Base-by-base conservation (phyloP, 2,329 filamentous ascomycete genomes). In the Scedosporium apiospermum region DNA sequence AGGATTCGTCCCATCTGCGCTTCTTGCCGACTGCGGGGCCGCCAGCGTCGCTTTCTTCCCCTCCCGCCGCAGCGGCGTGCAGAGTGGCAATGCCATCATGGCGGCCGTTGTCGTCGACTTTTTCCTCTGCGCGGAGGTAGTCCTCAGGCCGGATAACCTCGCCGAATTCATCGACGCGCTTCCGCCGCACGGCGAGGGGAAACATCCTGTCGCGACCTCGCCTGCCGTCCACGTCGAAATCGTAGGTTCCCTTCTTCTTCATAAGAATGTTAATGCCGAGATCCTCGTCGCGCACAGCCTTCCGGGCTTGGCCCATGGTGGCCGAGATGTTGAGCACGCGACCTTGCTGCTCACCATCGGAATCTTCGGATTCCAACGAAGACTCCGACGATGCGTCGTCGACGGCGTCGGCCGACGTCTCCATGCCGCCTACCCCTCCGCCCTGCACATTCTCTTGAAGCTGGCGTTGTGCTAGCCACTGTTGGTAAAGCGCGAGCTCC, bases 131-230 rank as follows among this genome's bases (percentile, higher is more conserved):
- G 63, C 93, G 85, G 1, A 97, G 82, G 71, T 93, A 99, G 66
- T 99, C 95, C 72, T 98, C 95, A 0, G 93, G 90, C 62, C 92
- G 86, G 68, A 99, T 97, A 16, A 96, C 77, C 66, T 99, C 95
- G 64, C 95, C 95, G 74, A 95, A 99, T 66, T 97, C 93, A 71
- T 98, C 95, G 34, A 83, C 85, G 60, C 91, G 87, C 71, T 87
- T 89, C 69, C 90, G 82, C 60, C 91, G 87, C 26, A 93, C 85
- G 1, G 93, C 85, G 61, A 96, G 88, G 0, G 95, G 95, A 71
- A 97, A 98, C 77, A 96, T 89, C 65, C 92, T 88, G 71, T 99
- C 95, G 62, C 93, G 84, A 3, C 95, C 95, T 71, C 91, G 96
- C 73, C 96, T 97, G 42, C 89, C 90, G 49, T 91, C 84, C 1